Evolutionary conservation across 2,329 filamentous ascomycete genomes (phyloP).

Genomic region (Dactylellina haptotyla): DNA sequence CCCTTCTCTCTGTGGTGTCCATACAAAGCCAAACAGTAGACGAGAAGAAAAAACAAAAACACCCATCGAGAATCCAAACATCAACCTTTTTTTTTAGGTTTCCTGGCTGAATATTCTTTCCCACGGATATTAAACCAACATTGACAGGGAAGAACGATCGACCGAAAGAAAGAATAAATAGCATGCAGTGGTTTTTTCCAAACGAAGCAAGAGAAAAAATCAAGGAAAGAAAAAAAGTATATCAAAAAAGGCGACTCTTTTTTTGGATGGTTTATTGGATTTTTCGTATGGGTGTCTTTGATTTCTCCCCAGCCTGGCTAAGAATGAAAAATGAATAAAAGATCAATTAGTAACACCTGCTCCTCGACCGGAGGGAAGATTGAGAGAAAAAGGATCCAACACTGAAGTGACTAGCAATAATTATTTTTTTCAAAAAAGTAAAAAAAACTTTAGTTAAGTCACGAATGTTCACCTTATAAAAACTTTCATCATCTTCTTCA

Average conservation of each 20-base stretch:
- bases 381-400: conserved; percentile 31
- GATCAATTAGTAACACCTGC: conserved; percentile 39
- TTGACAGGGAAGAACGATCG: conserved; percentile 20
- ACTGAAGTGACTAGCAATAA: conserved; percentile 55
- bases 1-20: conserved; percentile 37
- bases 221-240: conserved; percentile 1
- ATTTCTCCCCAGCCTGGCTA: too few species aligned
- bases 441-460: conserved; percentile 48
- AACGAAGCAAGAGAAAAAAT: background rate
- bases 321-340: conserved; percentile 40
- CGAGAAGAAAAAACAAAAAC: conserved; percentile 14
- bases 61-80: conserved; percentile 29
- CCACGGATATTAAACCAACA: conserved; percentile 15
- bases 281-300: conserved; percentile 5
- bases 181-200: background rate
- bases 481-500: conserved; percentile 12
- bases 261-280: background rate
- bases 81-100: conserved; percentile 45
- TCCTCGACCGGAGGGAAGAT: conserved; percentile 49
- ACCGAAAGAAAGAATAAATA: conserved; percentile 44
- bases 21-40: conserved; percentile 48
- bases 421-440: conserved; percentile 33
- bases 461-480: conserved; percentile 51
- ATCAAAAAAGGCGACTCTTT: conserved; percentile 27
- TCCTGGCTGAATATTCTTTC: conserved; percentile 52